A percentile compares a stretch with the other conserved stretches of the same genome.
Evolutionary conservation across 2,329 filamentous ascomycete species (phyloP).

Genomic region (Pyrenophora teres): DNA sequence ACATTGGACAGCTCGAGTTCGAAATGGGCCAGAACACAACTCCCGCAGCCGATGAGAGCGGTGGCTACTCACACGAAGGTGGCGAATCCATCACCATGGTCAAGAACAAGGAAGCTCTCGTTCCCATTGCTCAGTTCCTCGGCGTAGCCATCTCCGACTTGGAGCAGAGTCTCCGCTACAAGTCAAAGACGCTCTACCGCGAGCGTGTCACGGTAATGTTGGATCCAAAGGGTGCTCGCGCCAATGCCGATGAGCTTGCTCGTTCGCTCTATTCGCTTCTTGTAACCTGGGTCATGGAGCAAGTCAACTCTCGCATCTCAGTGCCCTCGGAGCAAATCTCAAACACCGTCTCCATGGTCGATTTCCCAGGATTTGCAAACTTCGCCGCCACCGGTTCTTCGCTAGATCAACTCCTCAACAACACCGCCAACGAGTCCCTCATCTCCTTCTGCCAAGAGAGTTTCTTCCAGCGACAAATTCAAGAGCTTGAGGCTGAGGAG

Average conservation of each 20-base stretch:
- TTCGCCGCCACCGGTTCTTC: conserved; percentile 80
- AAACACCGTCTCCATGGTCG: conserved; percentile 93
- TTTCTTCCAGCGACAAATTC: conserved; percentile 94
- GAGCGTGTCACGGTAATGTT: conserved; percentile 99
- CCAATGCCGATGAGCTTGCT: conserved; percentile 91
- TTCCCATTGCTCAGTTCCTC: conserved; percentile 89
- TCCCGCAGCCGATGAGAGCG: conserved; percentile 83
- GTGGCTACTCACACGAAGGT: conserved; percentile 94
- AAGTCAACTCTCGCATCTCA: conserved; percentile 86
- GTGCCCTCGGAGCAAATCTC: conserved; percentile 84
- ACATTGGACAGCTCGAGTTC: conserved; percentile 96
- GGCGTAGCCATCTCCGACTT: conserved; percentile 81
- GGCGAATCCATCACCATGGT: conserved; percentile 83
- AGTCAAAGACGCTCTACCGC: conserved; percentile 93
- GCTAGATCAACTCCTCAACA: conserved; percentile 91
- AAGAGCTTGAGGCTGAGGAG: conserved; percentile 92
- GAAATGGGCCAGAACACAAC: conserved; percentile 79
- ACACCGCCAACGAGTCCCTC: conserved; percentile 87
- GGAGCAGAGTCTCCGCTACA: conserved; percentile 88
- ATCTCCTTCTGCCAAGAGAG: conserved; percentile 94
- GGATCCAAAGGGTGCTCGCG: conserved; percentile 85
- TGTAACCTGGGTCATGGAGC: conserved; percentile 92
- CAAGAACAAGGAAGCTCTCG: conserved; percentile 89
- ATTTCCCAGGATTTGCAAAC: conserved; percentile 94
- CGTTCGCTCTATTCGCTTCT: conserved; percentile 91